Percentiles rank a stretch among this genome's conserved stretches.
These are phyloP conservation scores for Linnemannia exigua DNA, from an alignment of 192 early-diverging fungal species.

Conservation along the genomic window DNA sequence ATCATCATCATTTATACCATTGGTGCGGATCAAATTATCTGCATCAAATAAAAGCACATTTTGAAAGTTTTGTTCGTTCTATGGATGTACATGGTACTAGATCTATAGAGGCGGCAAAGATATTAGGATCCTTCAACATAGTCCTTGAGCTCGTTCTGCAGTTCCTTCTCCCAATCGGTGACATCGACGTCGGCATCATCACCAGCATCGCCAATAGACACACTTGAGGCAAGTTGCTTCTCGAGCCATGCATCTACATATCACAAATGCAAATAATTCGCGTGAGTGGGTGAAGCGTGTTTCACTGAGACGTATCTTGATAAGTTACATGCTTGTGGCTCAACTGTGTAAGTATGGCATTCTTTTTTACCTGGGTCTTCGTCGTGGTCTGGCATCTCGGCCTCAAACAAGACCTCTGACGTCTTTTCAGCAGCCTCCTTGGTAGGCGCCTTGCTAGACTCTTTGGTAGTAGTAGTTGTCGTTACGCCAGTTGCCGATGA, in stretches of 20 bases:
- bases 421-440: slow-evolving; percentile 19
- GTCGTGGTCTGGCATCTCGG: slow-evolving; percentile 52
- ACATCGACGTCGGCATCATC: slow-evolving; percentile 58
- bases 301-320: background rate
- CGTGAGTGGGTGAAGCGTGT: background rate
- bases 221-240: slow-evolving; percentile 50
- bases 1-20: background rate
- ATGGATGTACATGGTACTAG: background rate
- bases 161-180: slow-evolving; percentile 61
- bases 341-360: background rate
- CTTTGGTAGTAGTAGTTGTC: slow-evolving; percentile 3
- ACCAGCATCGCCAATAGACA: slow-evolving; percentile 19
- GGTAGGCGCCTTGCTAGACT: background rate
- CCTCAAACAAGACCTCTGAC: slow-evolving; percentile 55
- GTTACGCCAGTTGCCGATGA: background rate
- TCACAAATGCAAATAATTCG: background rate
- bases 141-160: slow-evolving; percentile 59
- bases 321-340: background rate
- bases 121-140: slow-evolving; percentile 41
- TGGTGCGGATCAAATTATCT: slow-evolving; percentile 18
- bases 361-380: slow-evolving; percentile 55
- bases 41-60: background rate
- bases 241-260: slow-evolving; percentile 59
- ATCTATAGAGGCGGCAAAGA: background rate
- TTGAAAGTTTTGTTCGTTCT: background rate